Evolutionary conservation across 2,329 filamentous ascomycete genomes (phyloP), one percentile per base, ranked within the genome.

Genomic region (Balansia obtecta): DNA sequence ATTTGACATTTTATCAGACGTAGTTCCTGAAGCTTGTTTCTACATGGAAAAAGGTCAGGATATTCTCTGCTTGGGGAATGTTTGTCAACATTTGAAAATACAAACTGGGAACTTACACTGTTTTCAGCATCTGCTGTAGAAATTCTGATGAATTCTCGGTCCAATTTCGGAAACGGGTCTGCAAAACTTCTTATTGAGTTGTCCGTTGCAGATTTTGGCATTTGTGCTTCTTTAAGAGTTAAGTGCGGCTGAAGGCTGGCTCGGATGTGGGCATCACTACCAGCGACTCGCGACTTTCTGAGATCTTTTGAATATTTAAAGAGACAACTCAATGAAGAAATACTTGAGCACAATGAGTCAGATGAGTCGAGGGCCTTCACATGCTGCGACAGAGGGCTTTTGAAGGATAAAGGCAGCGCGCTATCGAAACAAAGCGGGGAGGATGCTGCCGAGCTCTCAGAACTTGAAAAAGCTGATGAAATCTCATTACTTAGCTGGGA

Each of bases 381-480:
- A 38, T 34, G 9, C 20, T 43, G 33, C 27, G 18, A 38, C 22
- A 12, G 18, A 43, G 34, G 7, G 34, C 15, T 13, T 40, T 34
- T 18, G 46, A 11, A 11, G 15, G 27, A 49, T 22, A 49, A 51
- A 45, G 41, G 50, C 50, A 49, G 27, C n/a, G 32, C 12, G 22
- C 20, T 12, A 22, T 45, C 15, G 45, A 41, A 27, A 39, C 45
- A 48, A 45, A 22, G 41, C 34, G 50, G 32, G 5, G 39, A 40
- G n/a, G 20, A 45, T 40, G 42, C 33, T 32, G 38, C 10, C 32
- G 48, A 40, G 33, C n/a, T 16, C 18, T 34, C 32, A 45, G 12
- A 42, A 37, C 27, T 34, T 27, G 43, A 34, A 15, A 20, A 32
- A 13, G 46, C n/a, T 41, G 37, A 30, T 27, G 15, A 11, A n/a